Conservation (phyloP, 805 yeast genomes). For the Debaryomyces maramus region DNA sequence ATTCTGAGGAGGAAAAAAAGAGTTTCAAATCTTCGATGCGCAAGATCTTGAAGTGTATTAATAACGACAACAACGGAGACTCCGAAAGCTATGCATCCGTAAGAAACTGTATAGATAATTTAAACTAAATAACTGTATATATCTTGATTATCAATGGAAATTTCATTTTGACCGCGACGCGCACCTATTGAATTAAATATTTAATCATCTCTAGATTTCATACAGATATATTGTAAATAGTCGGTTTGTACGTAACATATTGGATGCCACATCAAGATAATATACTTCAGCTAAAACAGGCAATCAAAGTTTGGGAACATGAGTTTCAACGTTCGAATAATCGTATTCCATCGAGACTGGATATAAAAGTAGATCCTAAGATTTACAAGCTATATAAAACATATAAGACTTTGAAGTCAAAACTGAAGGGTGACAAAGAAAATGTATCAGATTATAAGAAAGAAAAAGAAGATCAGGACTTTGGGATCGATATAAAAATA, state of each 20-base stretch:
- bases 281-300: slow-evolving; percentile 20
- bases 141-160: too few relatives aligned
- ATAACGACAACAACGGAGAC: slow-evolving; percentile 3
- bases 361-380: slow-evolving; percentile 30
- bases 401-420: slow-evolving; percentile 22
- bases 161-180: slow-evolving; percentile 1
- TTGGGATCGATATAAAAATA: slow-evolving; percentile 6
- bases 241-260: not conserved
- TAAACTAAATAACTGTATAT: slow-evolving; percentile 5
- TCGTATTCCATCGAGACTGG: slow-evolving; percentile 33
- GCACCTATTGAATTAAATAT: not conserved
- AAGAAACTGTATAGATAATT: slow-evolving; percentile 11
- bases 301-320: slow-evolving; percentile 43
- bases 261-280: slow-evolving; percentile 10
- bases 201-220: not conserved
- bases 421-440: not conserved
- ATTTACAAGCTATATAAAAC: slow-evolving; percentile 33
- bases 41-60: slow-evolving; percentile 17
- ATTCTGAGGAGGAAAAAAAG: slow-evolving; percentile 19
- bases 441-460: not conserved
- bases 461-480: not conserved
- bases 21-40: slow-evolving; percentile 24
- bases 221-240: too few relatives aligned
- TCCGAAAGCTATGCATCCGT: slow-evolving; percentile 6
- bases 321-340: slow-evolving; percentile 27